phyloP scores from a whole-genome alignment of 75 land plant genomes.

The Gnetum montanum region DNA sequence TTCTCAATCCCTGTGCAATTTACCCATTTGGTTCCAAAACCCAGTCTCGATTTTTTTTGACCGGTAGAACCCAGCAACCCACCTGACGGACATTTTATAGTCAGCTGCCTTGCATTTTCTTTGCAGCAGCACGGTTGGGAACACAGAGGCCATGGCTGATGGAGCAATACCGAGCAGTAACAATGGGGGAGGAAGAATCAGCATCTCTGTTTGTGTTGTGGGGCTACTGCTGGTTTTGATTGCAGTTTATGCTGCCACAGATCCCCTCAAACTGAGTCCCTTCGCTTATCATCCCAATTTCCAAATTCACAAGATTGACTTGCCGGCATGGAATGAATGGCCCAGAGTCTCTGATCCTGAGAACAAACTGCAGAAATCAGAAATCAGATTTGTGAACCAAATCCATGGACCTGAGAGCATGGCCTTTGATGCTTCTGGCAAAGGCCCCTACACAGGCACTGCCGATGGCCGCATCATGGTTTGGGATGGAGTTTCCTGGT shows the following conservation, averaged over 20 bases:
- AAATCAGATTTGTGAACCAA: slow-evolving; percentile 8
- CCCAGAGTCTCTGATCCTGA: neutral
- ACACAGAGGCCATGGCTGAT: too few species aligned
- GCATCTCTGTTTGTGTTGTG: too few species aligned
- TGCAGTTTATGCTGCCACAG: slow-evolving; percentile 15
- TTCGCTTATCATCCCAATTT: slow-evolving; percentile 13
- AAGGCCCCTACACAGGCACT: slow-evolving; percentile 70
- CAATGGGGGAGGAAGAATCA: too few species aligned
- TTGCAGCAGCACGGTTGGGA: too few species aligned
- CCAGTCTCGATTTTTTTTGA: too few species aligned
- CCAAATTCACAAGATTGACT: neutral
- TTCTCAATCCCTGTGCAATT: too few species aligned
- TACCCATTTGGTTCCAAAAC: too few species aligned
- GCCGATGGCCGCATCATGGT: slow-evolving; percentile 61
- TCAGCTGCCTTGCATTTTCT: too few species aligned
- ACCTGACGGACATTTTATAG: too few species aligned
- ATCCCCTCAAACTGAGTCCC: slow-evolving; percentile 22
- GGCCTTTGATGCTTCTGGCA: slow-evolving; percentile 45
- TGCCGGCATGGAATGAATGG: slow-evolving; percentile 2
- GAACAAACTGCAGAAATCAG: slow-evolving; percentile 23
- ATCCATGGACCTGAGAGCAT: slow-evolving; percentile 64
- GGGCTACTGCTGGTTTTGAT: neutral
- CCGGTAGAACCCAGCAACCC: too few species aligned
- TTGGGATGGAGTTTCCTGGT: slow-evolving; percentile 54
- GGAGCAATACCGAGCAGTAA: too few species aligned